A percentile compares a stretch with the other conserved stretches of the same genome.
Evolutionary conservation across 1,139 yeast species (phyloP).

Genomic region (Candida gigantensis): DNA sequence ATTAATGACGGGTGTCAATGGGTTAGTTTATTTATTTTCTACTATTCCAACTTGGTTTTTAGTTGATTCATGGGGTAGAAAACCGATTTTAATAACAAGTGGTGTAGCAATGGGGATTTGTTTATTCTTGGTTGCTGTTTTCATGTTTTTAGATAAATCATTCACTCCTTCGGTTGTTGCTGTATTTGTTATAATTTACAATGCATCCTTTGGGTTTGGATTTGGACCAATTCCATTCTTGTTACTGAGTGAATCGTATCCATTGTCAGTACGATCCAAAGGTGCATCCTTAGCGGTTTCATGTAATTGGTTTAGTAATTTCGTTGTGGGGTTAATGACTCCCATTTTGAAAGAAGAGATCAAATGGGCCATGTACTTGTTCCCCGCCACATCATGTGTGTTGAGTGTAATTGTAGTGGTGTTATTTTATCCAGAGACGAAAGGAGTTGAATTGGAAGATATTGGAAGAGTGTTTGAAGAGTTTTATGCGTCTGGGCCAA

Average conservation of each 20-base stretch:
- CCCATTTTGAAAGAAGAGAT: slow-evolving; percentile 50
- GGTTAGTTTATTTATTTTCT: slow-evolving; percentile 46
- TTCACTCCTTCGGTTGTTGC: slow-evolving; percentile 51
- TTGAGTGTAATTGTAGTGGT: slow-evolving; percentile 54
- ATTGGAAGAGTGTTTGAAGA: slow-evolving; percentile 83
- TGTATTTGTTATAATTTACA: slow-evolving; percentile 48
- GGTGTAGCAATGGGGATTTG: slow-evolving; percentile 50
- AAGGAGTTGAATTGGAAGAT: slow-evolving; percentile 84
- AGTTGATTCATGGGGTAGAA: slow-evolving; percentile 62
- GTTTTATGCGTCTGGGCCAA: slow-evolving; percentile 21
- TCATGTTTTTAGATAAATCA: slow-evolving; percentile 37
- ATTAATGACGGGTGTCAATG: slow-evolving; percentile 55
- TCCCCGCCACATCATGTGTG: slow-evolving; percentile 50
- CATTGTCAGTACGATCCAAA: slow-evolving; percentile 54
- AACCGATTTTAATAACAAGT: slow-evolving; percentile 52
- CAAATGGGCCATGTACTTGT: slow-evolving; percentile 51
- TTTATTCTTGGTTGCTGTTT: slow-evolving; percentile 39
- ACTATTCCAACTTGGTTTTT: slow-evolving; percentile 58
- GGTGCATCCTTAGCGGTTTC: slow-evolving; percentile 58
- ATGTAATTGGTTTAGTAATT: slow-evolving; percentile 56
- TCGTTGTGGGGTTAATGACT: slow-evolving; percentile 55
- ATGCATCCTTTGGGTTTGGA: slow-evolving; percentile 55
- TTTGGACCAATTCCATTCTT: slow-evolving; percentile 63
- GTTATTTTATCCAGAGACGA: slow-evolving; percentile 81
- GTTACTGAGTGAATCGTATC: slow-evolving; percentile 56